phyloP scores from a whole-genome alignment of 441 rosid species.

The Populus tomentosa region DNA sequence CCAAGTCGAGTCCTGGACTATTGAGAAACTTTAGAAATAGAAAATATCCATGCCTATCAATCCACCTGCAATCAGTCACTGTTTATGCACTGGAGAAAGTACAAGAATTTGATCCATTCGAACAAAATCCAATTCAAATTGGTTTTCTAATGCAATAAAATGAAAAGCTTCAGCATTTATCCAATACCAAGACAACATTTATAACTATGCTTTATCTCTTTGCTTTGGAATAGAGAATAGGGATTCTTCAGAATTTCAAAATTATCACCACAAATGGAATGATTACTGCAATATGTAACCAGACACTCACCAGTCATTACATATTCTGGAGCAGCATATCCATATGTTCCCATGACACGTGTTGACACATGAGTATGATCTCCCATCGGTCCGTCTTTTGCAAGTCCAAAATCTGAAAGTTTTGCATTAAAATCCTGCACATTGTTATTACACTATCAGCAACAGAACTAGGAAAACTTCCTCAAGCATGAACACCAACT shows the following conservation, averaged over 20 bases:
- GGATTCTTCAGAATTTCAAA: background rate
- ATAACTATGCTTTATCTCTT: background rate
- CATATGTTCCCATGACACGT: conserved; percentile 97
- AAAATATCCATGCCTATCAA: background rate
- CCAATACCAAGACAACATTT: background rate
- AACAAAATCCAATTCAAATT: background rate
- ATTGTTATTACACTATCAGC: conserved; percentile 23
- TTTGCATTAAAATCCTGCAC: conserved; percentile 84
- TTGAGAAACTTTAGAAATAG: background rate
- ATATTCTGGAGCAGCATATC: conserved; percentile 98
- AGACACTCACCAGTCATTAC: conserved; percentile 83
- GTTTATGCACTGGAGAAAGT: background rate
- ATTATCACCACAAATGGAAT: background rate
- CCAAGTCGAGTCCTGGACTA: background rate
- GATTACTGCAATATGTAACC: background rate
- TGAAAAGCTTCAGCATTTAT: background rate
- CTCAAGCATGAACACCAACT: background rate
- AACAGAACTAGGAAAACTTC: conserved; percentile 13
- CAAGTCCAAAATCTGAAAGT: conserved; percentile 97
- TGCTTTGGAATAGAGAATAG: background rate
- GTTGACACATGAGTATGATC: conserved; percentile 99
- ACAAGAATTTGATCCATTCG: background rate
- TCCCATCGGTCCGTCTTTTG: conserved; percentile 99
- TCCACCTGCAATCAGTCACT: background rate
- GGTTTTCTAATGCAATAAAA: background rate